Conservation (phyloP, 257 asterid genomes). For the Solanum phureja region DNA sequence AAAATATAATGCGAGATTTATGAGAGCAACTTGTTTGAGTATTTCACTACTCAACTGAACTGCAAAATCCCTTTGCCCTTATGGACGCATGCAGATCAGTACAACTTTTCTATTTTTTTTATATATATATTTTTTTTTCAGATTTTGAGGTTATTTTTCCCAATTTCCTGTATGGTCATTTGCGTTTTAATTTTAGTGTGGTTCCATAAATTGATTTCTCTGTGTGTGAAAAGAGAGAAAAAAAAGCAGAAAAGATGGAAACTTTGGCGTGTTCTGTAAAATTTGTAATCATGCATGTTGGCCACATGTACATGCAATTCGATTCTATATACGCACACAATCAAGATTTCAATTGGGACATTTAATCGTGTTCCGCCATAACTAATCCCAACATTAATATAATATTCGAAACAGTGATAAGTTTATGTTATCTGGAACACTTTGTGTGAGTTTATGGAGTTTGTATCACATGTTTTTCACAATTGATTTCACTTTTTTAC, state of each 20-base stretch:
- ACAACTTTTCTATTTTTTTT: background rate
- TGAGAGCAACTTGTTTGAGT: background rate
- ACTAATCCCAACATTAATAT: background rate
- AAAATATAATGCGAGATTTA: no score
- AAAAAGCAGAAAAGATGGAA: background rate
- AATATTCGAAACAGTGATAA: background rate
- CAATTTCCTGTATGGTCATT: background rate
- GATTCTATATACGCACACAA: background rate
- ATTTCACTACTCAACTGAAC: background rate
- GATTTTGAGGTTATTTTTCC: background rate
- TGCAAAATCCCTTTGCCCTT: background rate
- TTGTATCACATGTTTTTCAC: background rate
- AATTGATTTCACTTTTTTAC: background rate
- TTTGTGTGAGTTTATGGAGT: background rate
- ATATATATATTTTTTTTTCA: background rate
- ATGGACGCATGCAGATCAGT: background rate
- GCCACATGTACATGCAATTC: background rate
- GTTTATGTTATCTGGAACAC: background rate
- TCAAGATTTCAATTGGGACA: background rate
- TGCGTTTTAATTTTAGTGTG: background rate
- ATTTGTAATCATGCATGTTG: background rate
- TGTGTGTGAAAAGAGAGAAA: background rate
- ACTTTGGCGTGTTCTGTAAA: background rate
- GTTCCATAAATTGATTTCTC: background rate
- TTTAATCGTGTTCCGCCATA: background rate